phyloP scores from a whole-genome alignment of 2,329 filamentous ascomycete genomes.

The Apiospora hydei region DNA sequence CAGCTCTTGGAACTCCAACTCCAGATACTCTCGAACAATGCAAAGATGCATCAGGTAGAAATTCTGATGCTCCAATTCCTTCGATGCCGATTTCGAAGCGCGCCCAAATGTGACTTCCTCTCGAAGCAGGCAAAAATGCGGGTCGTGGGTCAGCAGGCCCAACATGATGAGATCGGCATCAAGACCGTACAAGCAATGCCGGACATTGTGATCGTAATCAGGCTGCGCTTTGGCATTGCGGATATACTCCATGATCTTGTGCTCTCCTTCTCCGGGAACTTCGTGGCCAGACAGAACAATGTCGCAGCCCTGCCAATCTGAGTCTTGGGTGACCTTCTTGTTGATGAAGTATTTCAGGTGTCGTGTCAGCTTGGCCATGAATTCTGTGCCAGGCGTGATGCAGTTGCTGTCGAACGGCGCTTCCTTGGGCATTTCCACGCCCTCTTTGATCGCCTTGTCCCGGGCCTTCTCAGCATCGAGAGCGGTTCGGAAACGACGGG shows the following conservation, averaged over 20 bases:
- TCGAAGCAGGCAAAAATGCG: constrained; percentile 94
- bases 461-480: constrained; percentile 88
- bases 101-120: constrained; percentile 98
- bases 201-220: constrained; percentile 89
- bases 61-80: constrained; percentile 97
- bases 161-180: constrained; percentile 99
- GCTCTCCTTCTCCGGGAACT: constrained; percentile 96
- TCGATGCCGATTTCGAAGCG: constrained; percentile 85
- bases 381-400: constrained; percentile 95
- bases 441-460: constrained; percentile 90
- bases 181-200: constrained; percentile 95
- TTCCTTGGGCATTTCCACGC: constrained; percentile 92
- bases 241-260: constrained; percentile 99
- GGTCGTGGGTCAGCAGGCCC: constrained; percentile 94
- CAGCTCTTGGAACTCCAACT: constrained; percentile 95
- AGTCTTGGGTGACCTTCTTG: constrained; percentile 97
- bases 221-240: constrained; percentile 95
- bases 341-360: constrained; percentile 98
- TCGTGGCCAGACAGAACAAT: constrained; percentile 97
- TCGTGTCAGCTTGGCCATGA: constrained; percentile 94
- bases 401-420: constrained; percentile 98
- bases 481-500: constrained; percentile 92
- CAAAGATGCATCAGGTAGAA: constrained; percentile 98
- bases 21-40: constrained; percentile 95
- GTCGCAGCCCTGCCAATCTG: constrained; percentile 96